Percentiles rank a stretch among this genome's conserved stretches.
phyloP scores from a whole-genome alignment of 768 basidiomycete species.

The Serendipita vermifera region DNA sequence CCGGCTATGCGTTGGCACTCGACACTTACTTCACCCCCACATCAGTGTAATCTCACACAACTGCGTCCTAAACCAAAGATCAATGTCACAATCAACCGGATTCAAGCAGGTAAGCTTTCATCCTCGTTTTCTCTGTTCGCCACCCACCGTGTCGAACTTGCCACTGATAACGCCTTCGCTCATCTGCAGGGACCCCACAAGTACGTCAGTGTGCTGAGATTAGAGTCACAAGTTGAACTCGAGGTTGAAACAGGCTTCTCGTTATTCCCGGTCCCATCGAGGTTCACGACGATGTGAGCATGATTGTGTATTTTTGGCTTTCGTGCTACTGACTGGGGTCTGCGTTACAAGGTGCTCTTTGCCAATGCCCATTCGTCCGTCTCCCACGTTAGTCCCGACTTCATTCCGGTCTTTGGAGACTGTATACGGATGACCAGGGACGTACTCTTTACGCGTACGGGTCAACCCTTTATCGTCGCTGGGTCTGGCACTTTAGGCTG shows the following conservation, averaged over 20 bases:
- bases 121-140: not conserved
- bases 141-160: not conserved
- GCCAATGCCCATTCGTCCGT: slow-evolving; percentile 89
- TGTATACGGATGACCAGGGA: slow-evolving; percentile 76
- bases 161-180: slow-evolving; percentile 18
- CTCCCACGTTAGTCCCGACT: slow-evolving; percentile 81
- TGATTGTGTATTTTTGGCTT: not conserved
- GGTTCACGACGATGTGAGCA: slow-evolving; percentile 43
- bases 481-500: slow-evolving; percentile 94
- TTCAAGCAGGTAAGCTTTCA: slow-evolving; percentile 9
- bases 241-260: not conserved
- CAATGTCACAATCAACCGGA: slow-evolving; percentile 6
- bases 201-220: slow-evolving; percentile 15
- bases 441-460: slow-evolving; percentile 62
- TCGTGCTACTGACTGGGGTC: not conserved
- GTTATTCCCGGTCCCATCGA: slow-evolving; percentile 46
- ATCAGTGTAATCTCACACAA: not conserved
- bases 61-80: not conserved
- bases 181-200: slow-evolving; percentile 21
- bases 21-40: slow-evolving; percentile 5
- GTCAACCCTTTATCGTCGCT: slow-evolving; percentile 86
- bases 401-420: slow-evolving; percentile 78
- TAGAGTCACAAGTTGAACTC: not conserved
- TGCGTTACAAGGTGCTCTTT: slow-evolving; percentile 50
- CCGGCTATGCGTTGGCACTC: slow-evolving; percentile 2